Evolutionary conservation across 164 flowering plant species (phyloP), one percentile per base, ranked within the genome.

Genomic region (Aristolochia contorta): DNA sequence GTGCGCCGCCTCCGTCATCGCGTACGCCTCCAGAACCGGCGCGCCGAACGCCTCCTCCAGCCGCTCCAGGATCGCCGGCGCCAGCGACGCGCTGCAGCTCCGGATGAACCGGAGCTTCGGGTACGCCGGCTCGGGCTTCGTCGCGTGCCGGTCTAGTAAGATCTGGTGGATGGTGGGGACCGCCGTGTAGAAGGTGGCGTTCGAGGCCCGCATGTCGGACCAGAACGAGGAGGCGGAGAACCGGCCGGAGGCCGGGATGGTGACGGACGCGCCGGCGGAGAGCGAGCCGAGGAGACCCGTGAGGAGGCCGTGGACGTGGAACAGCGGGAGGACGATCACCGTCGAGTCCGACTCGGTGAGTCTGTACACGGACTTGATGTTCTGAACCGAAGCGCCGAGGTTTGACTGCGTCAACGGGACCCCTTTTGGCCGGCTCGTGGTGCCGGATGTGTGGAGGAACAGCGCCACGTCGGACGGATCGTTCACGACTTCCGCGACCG

Each of bases 101-200:
- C 97, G 65, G 21, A 93, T 88, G 69, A 90, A 93, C 49, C 97
- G 77, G 48, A 93, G 87, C 67, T 75, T 80, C 55, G 94, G 98
- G 74, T 93, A 86, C 4, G 5, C 65, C 6, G 80, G 65, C 65
- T 87, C 92, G 0, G 96, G 92, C 1, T 64, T 69, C 68, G 50
- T 69, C 12, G 62, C 33, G 62, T 90, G 99, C 59, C 96, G 89
- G 19, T 93, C 96, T 13, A 93, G 72, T 45, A 93, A 71, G 73
- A 90, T 90, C 66, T 93, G 97, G 71, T 93, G 99, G 10, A 93
- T 90, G 0, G 99, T 93, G 47, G 99, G 97, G 33, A 93, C 97
- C 0, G 97, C 89, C 0, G 97, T 93, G 84, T 93, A 93, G 95
- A 96, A 93, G 59, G 96, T 87, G 69, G 96, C 97, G 19, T 67